Percentiles rank a stretch among this genome's conserved stretches.
Evolutionary conservation across 129 eudicot genomes (phyloP).

Genomic region (Lactuca sativa): DNA sequence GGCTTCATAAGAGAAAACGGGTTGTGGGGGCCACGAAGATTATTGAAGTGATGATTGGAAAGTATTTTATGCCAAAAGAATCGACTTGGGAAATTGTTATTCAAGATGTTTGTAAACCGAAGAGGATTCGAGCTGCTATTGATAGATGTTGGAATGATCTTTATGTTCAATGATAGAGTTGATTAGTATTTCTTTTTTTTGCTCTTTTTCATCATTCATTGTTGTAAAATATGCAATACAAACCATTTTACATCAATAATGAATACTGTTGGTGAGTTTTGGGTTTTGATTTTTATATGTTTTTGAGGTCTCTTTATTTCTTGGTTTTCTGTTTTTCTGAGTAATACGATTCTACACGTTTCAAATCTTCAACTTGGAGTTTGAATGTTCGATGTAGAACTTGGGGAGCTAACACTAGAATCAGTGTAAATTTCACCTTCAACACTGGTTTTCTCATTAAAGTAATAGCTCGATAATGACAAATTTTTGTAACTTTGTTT

Average conservation of each 20-base stretch:
- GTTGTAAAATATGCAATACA: constrained; percentile 1
- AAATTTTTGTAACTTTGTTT: too few relatives aligned
- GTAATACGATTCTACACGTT: too few relatives aligned
- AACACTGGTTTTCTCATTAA: too few relatives aligned
- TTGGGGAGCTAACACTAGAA: too few relatives aligned
- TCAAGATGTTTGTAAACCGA: constrained; percentile 54
- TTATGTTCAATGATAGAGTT: constrained; percentile 41
- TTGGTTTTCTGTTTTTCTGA: too few relatives aligned
- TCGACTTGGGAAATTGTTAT: constrained; percentile 75
- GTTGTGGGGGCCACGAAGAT: constrained; percentile 63
- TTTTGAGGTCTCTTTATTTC: too few relatives aligned
- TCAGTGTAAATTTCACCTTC: too few relatives aligned
- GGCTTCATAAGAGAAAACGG: constrained; percentile 58
- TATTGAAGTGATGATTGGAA: constrained; percentile 73
- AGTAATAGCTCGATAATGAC: too few relatives aligned
- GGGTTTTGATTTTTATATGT: neutral
- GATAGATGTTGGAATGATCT: constrained; percentile 67
- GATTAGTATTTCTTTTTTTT: neutral
- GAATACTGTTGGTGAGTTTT: too few relatives aligned
- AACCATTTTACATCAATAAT: too few relatives aligned
- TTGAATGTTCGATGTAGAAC: too few relatives aligned
- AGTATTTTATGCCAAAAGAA: constrained; percentile 51
- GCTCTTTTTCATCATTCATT: neutral
- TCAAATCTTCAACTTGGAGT: too few relatives aligned
- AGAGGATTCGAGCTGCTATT: constrained; percentile 54